These are phyloP conservation scores for Geotrichum candidum DNA, from an alignment of 1,139 yeast species.

Conservation along the genomic window DNA sequence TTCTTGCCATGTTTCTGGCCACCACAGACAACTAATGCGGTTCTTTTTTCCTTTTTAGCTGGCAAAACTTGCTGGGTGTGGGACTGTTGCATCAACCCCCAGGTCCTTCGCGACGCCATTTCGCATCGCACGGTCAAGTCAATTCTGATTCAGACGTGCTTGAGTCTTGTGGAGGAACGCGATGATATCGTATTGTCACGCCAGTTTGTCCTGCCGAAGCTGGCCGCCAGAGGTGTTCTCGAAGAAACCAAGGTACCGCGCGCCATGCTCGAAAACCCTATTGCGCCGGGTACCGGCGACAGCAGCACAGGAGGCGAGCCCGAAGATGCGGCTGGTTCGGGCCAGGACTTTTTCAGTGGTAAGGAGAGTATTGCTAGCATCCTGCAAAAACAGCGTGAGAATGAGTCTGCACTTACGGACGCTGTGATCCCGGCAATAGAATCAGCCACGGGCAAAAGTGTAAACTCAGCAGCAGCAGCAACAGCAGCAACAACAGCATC, in stretches of 20 bases:
- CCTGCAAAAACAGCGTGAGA: constrained; percentile 10
- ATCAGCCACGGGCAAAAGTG: background rate
- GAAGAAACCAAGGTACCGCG: constrained; percentile 21
- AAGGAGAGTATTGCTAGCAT: background rate
- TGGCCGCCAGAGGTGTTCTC: constrained; percentile 31
- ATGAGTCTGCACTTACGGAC: constrained; percentile 4
- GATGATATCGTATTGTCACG: constrained; percentile 23
- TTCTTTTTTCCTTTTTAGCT: constrained; percentile 31
- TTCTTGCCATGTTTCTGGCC: background rate
- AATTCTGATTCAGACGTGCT: constrained; percentile 48
- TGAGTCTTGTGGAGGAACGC: constrained; percentile 32
- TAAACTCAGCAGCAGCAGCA: background rate
- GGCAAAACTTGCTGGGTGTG: constrained; percentile 59
- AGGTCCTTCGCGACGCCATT: constrained; percentile 40
- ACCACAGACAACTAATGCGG: background rate
- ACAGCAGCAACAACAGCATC: background rate
- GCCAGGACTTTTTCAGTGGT: background rate
- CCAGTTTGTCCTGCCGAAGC: constrained; percentile 29
- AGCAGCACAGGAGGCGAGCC: background rate
- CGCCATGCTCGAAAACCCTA: constrained; percentile 15
- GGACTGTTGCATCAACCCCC: constrained; percentile 53
- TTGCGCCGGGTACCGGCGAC: background rate
- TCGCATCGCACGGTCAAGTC: constrained; percentile 56
- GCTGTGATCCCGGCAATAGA: background rate
- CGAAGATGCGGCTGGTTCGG: background rate